Percentiles rank a stretch among this genome's conserved stretches.
phyloP scores from a whole-genome alignment of 1,284 basidiomycete species.

The Taiwanofungus camphoratus region DNA sequence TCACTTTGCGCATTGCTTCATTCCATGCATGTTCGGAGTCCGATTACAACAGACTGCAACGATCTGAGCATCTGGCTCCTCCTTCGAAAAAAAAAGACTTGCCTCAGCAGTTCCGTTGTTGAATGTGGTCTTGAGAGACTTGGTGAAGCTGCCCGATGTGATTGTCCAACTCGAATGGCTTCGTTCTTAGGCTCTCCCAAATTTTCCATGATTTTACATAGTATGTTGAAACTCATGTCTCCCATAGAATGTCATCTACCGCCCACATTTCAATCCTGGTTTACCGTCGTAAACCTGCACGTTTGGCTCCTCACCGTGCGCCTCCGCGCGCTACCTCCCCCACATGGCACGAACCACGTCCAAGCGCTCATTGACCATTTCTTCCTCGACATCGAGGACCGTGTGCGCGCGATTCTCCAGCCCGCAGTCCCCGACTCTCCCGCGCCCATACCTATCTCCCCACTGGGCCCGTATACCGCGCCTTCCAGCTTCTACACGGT shows the following conservation, averaged over 20 bases:
- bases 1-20: too few species aligned
- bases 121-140: too few species aligned
- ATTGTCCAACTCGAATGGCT: background rate
- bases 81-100: too few species aligned
- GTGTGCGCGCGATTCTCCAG: conserved; percentile 79
- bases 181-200: background rate
- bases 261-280: conserved; percentile 96
- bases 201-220: background rate
- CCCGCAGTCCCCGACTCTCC: conserved; percentile 31
- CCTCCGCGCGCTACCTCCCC: conserved; percentile 75
- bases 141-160: too few species aligned
- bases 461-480: conserved; percentile 29
- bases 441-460: conserved; percentile 13
- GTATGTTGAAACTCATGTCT: background rate
- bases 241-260: conserved; percentile 80
- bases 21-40: too few species aligned
- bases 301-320: conserved; percentile 88
- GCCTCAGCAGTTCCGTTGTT: too few species aligned
- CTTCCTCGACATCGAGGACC: conserved; percentile 92
- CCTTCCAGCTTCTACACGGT: conserved; percentile 46
- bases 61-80: too few species aligned
- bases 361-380: conserved; percentile 93
- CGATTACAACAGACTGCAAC: too few species aligned
- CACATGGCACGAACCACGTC: conserved; percentile 59
- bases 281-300: conserved; percentile 92